phyloP scores from a whole-genome alignment of 768 basidiomycete species.

The Russula compacta region DNA sequence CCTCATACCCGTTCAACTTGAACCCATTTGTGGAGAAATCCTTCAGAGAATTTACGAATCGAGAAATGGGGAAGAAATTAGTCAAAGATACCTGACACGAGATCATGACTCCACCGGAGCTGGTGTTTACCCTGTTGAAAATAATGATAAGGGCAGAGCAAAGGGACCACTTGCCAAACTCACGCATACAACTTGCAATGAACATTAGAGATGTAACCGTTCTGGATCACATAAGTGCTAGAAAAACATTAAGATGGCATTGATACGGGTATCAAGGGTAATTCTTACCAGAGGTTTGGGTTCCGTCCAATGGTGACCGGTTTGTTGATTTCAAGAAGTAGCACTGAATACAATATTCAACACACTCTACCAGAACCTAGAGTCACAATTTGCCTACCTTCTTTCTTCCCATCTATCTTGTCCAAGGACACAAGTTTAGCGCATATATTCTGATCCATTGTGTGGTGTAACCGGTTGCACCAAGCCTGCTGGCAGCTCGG shows the following conservation, averaged over 20 bases:
- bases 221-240: constrained; percentile 54
- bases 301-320: constrained; percentile 67
- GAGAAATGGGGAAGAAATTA: neutral
- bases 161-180: constrained; percentile 22
- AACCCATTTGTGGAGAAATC: constrained; percentile 74
- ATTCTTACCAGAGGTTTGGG: constrained; percentile 49
- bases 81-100: constrained; percentile 56
- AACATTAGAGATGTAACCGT: constrained; percentile 54
- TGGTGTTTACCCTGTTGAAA: constrained; percentile 49
- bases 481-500: too few relatives aligned
- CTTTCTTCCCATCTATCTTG: constrained; percentile 49
- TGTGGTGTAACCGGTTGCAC: neutral
- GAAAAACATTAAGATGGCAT: neutral
- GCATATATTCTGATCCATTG: constrained; percentile 39
- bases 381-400: constrained; percentile 36
- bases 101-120: constrained; percentile 62
- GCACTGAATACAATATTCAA: constrained; percentile 31
- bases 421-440: constrained; percentile 55
- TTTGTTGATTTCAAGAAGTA: constrained; percentile 50
- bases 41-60: constrained; percentile 28
- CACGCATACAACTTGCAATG: constrained; percentile 80
- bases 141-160: neutral
- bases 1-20: constrained; percentile 56
- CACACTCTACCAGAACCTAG: neutral
- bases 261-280: neutral